Percentiles rank a stretch among this genome's conserved stretches.
These are phyloP conservation scores for Phytophthora colocasiae DNA, from an alignment of 352 stramenopile species.

Conservation along the genomic window DNA sequence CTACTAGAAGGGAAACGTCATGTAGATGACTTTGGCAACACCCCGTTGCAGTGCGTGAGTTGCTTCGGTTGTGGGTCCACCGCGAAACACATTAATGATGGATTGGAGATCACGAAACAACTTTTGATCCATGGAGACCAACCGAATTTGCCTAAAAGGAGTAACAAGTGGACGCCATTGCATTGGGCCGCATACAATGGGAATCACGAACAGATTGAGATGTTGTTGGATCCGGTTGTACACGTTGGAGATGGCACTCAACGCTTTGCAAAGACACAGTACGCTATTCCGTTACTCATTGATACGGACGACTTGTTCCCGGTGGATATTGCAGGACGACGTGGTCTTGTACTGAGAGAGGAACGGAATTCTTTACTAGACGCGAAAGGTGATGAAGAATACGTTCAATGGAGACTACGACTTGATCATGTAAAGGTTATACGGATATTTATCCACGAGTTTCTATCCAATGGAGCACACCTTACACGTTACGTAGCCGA, in stretches of 20 bases:
- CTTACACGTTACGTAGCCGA: constrained; percentile 61
- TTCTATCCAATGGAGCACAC: constrained; percentile 48
- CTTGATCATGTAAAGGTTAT: constrained; percentile 68
- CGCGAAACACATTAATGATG: constrained; percentile 67
- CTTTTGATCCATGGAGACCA: constrained; percentile 74
- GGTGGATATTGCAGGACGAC: constrained; percentile 67
- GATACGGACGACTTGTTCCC: constrained; percentile 67
- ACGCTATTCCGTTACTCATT: constrained; percentile 62
- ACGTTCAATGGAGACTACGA: constrained; percentile 60
- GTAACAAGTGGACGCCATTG: constrained; percentile 76
- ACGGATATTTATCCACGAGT: constrained; percentile 59
- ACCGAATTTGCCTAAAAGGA: constrained; percentile 70
- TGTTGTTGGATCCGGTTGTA: constrained; percentile 56
- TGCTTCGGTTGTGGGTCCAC: constrained; percentile 80
- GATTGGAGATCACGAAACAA: constrained; percentile 64
- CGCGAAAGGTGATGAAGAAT: constrained; percentile 29
- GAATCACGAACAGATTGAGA: constrained; percentile 65
- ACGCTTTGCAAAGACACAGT: constrained; percentile 46
- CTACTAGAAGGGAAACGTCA: constrained; percentile 57
- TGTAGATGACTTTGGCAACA: constrained; percentile 84
- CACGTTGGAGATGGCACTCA: constrained; percentile 10
- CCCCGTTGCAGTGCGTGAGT: constrained; percentile 74
- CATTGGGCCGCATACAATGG: constrained; percentile 84
- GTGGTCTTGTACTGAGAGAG: constrained; percentile 51
- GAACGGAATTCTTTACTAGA: constrained; percentile 42